phyloP scores from a whole-genome alignment of 345 rosid species.

The Excoecaria agallocha region DNA sequence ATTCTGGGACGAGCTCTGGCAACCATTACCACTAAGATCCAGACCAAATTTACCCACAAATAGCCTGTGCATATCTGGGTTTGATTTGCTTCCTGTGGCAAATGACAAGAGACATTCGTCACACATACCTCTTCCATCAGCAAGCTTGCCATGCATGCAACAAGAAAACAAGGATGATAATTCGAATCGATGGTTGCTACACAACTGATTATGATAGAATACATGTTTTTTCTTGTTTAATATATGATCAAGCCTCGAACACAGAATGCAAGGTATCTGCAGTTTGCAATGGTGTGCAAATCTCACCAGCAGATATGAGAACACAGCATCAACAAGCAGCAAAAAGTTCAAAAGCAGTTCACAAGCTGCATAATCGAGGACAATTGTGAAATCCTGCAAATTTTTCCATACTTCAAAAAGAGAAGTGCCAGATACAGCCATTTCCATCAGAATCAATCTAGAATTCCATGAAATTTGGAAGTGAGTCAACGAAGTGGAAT shows the following conservation, averaged over 20 bases:
- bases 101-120: slow-evolving; percentile 27
- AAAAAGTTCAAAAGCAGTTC: slow-evolving; percentile 26
- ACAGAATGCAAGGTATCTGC: slow-evolving; percentile 30
- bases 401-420: slow-evolving; percentile 1
- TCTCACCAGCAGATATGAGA: slow-evolving; percentile 23
- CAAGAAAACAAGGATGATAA: slow-evolving; percentile 26
- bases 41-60: slow-evolving; percentile 41
- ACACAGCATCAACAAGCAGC: slow-evolving; percentile 22
- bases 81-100: slow-evolving; percentile 3
- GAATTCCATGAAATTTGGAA: slow-evolving; percentile 17
- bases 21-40: slow-evolving; percentile 29
- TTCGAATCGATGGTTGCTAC: slow-evolving; percentile 26
- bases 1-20: slow-evolving; percentile 12
- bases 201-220: slow-evolving; percentile 17
- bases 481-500: slow-evolving; percentile 10
- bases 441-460: slow-evolving; percentile 21
- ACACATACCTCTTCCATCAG: slow-evolving; percentile 26
- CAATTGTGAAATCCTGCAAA: not conserved
- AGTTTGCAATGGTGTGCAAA: slow-evolving; percentile 19
- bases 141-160: slow-evolving; percentile 26
- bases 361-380: slow-evolving; percentile 24
- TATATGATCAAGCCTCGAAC: slow-evolving; percentile 29
- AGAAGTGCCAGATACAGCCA: slow-evolving; percentile 20
- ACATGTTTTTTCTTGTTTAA: slow-evolving; percentile 21
- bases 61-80: slow-evolving; percentile 12